Conservation (phyloP, 371 early-diverging fungal genomes). For the Dinochytrium kinnereticum region DNA sequence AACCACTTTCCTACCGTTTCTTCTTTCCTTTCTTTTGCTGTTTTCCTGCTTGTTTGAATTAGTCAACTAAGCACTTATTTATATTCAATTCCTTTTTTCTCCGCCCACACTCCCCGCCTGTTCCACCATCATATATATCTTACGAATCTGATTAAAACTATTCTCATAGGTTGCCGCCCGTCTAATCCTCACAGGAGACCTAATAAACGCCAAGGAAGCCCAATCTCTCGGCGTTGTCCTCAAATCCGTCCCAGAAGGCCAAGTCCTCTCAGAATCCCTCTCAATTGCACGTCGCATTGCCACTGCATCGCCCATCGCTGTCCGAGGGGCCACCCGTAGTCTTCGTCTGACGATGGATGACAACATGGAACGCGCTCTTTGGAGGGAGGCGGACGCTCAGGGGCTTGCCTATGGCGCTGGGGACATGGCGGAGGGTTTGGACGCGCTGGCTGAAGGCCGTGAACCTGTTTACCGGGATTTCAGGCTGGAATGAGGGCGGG, state of each 20-base stretch:
- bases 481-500: not conserved
- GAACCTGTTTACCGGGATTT: slow-evolving; percentile 15
- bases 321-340: slow-evolving; percentile 37
- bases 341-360: slow-evolving; percentile 42
- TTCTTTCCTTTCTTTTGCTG: slow-evolving; percentile 3
- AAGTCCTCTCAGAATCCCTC: slow-evolving; percentile 20
- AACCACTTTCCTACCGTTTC: not conserved
- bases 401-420: slow-evolving; percentile 20
- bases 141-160: too few relatives aligned
- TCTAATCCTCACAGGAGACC: slow-evolving; percentile 46
- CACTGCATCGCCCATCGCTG: slow-evolving; percentile 40
- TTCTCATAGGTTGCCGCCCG: slow-evolving; percentile 34
- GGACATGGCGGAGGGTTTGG: slow-evolving; percentile 35
- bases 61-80: too few relatives aligned
- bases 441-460: slow-evolving; percentile 20
- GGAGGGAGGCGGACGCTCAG: slow-evolving; percentile 48
- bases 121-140: not conserved
- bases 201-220: slow-evolving; percentile 40
- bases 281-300: slow-evolving; percentile 38
- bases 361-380: slow-evolving; percentile 38
- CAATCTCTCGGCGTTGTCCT: slow-evolving; percentile 35
- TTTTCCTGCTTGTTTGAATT: not conserved
- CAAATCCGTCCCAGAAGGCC: not conserved
- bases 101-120: not conserved
- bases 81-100: not conserved